Evolutionary conservation across 768 basidiomycete genomes (phyloP), one percentile per base, ranked within the genome.

Genomic region (Auricularia sp.): DNA sequence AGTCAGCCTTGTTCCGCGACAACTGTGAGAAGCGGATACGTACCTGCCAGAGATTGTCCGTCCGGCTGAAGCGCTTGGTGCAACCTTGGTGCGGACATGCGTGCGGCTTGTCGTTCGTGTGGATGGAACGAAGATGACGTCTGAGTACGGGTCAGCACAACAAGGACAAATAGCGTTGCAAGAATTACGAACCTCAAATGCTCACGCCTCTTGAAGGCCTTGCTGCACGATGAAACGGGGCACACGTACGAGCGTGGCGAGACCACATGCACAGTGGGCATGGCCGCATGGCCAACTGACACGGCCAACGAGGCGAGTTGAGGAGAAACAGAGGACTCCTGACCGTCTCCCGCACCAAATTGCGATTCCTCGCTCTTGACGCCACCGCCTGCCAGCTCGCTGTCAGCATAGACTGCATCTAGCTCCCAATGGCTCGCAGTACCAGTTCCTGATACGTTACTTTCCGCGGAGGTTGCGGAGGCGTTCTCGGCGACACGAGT

Each of bases 31-130:
- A 35, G 29, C 14, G 23, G 33, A 10, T 6, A 35, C 56, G 56
- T 59, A 59, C 56, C 56, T 59, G 56, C 56, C 56, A 59, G 14
- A 59, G 56, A 23, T 59, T 59, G 56, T 59, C 56, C 29, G 56
- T 59, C 16, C 56, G 56, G 33, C 56, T 59, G 56, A 59, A 59
- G 56, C 56, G 21, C 56, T 59, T 59, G 29, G 18, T 59, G 56
- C 56, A 59, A 6, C 56, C 56, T 12, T 14, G 16, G 56, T 59
- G 56, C 14, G 56, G 56, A 33, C 56, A 59, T 23, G 21, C 29
- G 34, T 59, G 56, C 18, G 56, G 56, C 56, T 59, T 59, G 16
- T 59, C 56, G 34, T 59, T 59, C 14, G 56, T 59, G 56, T 59
- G 56, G 23, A 59, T 59, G 23, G 56, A 59, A 4, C 56, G 56